Percentiles rank a stretch among this genome's conserved stretches.
Conservation (phyloP, 179 eudicot species). For the Monotropa hypopitys region DNA sequence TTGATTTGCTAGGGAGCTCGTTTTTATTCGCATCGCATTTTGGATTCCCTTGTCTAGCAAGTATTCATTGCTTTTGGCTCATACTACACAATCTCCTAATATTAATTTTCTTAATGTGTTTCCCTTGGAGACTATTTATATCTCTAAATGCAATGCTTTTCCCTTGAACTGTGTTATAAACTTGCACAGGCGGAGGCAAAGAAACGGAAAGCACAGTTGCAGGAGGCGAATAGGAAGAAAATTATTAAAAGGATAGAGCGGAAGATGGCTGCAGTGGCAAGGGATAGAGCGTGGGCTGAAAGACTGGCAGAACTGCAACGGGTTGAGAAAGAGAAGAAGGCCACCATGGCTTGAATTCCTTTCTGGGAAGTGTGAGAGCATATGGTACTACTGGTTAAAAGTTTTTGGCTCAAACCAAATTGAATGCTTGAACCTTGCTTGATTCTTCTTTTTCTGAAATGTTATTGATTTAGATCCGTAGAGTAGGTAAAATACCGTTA, state of each 20-base stretch:
- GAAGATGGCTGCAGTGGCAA: constrained; percentile 95
- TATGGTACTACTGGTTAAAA: background rate
- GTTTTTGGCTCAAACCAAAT: background rate
- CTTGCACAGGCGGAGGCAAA: constrained; percentile 55
- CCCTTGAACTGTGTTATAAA: constrained; percentile 1
- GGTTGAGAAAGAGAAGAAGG: constrained; percentile 53
- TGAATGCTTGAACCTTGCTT: constrained; percentile 55
- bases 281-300: constrained; percentile 89
- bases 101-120: background rate
- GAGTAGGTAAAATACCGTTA: background rate
- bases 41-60: background rate
- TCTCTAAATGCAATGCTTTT: background rate
- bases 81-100: background rate
- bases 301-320: constrained; percentile 64
- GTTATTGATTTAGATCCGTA: background rate
- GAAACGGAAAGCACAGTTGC: constrained; percentile 72
- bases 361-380: background rate
- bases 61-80: background rate
- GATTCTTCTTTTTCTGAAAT: constrained; percentile 15
- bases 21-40: background rate
- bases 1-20: background rate
- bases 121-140: background rate
- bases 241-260: constrained; percentile 57
- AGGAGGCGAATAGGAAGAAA: constrained; percentile 69
- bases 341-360: constrained; percentile 15